A percentile compares a stretch with the other conserved stretches of the same genome.
Evolutionary conservation across 768 basidiomycete species (phyloP).

Genomic region (Tephrocybe sp.): DNA sequence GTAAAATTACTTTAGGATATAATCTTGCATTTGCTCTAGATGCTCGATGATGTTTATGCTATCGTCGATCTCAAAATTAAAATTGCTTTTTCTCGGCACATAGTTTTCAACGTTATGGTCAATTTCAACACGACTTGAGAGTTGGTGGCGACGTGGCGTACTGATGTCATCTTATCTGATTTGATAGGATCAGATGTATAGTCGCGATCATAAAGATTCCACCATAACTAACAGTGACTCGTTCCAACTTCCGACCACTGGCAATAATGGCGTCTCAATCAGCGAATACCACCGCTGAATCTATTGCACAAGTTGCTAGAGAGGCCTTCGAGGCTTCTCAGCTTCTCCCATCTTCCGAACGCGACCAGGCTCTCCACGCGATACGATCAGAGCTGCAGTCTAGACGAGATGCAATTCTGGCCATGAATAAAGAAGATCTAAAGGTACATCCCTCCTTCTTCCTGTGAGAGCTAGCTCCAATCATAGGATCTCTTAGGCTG

Average conservation of each 20-base stretch:
- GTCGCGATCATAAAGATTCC: not conserved
- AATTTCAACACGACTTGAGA: not conserved
- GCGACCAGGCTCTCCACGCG: constrained; percentile 66
- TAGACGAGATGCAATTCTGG: constrained; percentile 66
- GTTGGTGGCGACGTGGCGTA: not conserved
- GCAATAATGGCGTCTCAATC: constrained; percentile 1
- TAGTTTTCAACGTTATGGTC: not conserved
- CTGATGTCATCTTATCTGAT: not conserved
- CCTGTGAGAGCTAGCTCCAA: not conserved
- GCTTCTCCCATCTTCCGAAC: constrained; percentile 63
- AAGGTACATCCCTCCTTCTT: constrained; percentile 40
- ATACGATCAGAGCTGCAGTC: constrained; percentile 66
- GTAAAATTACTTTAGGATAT: constrained; percentile 29
- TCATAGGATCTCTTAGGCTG: constrained; percentile 47
- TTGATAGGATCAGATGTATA: constrained; percentile 12
- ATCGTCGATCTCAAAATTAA: constrained; percentile 17
- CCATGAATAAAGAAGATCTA: constrained; percentile 81
- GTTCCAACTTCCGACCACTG: not conserved
- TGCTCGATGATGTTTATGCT: constrained; percentile 15
- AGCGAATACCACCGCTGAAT: constrained; percentile 35
- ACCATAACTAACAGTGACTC: not conserved
- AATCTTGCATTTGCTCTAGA: constrained; percentile 14
- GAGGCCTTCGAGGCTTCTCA: constrained; percentile 86
- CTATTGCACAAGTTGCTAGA: constrained; percentile 78
- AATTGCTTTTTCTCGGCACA: constrained; percentile 17